These are phyloP conservation scores for Pythium periplocum DNA, from an alignment of 352 stramenopile species.

Conservation along the genomic window DNA sequence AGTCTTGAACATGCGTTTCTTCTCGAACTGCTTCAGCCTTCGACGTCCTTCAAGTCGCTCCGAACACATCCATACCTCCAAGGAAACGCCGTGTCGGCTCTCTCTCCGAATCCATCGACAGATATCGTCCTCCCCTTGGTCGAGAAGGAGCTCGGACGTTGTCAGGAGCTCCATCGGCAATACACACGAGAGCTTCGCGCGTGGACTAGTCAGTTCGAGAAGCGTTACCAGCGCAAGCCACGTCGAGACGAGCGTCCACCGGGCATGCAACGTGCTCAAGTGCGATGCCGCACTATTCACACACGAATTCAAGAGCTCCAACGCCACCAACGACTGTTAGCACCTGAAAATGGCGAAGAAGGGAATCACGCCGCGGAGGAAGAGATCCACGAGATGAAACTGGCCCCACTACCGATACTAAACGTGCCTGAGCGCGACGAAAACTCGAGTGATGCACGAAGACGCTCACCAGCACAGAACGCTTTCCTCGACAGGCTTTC, in stretches of 20 bases:
- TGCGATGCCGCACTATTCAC: conserved; percentile 24
- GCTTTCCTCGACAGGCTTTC: conserved; percentile 46
- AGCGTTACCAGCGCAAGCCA: conserved; percentile 41
- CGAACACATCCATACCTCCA: conserved; percentile 16
- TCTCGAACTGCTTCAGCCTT: conserved; percentile 19
- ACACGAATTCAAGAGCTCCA: conserved; percentile 40
- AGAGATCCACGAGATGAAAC: too few relatives aligned
- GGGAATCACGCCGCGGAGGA: too few relatives aligned
- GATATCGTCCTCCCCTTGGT: conserved; percentile 28
- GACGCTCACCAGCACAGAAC: conserved; percentile 57
- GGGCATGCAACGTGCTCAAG: conserved; percentile 32
- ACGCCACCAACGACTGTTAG: background rate
- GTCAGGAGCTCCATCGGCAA: conserved; percentile 24
- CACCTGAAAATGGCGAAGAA: too few relatives aligned
- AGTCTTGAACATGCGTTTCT: conserved; percentile 30
- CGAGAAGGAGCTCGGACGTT: conserved; percentile 38
- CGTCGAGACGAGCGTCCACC: conserved; percentile 24
- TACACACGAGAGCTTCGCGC: conserved; percentile 36
- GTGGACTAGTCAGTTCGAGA: conserved; percentile 56
- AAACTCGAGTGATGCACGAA: conserved; percentile 1
- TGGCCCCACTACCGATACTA: too few relatives aligned
- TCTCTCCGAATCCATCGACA: background rate
- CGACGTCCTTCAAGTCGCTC: conserved; percentile 8
- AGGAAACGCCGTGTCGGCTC: conserved; percentile 5
- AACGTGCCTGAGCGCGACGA: background rate